Base-by-base conservation (phyloP, 2,329 filamentous ascomycete genomes). In the Aspergillus tubingensis region DNA sequence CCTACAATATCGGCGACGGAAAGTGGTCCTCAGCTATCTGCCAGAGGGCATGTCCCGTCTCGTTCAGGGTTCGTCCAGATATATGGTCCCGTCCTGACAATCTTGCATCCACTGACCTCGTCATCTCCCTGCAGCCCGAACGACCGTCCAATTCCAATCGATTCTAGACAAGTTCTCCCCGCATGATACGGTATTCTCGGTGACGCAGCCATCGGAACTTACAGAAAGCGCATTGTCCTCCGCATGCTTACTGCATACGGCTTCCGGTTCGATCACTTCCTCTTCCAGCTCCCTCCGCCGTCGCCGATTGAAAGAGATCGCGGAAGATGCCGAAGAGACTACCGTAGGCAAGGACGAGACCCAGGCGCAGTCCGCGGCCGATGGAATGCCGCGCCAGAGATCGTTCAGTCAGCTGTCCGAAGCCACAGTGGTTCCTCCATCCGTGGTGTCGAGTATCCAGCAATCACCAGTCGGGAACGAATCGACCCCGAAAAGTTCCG, bases 11-110 rank as follows among this genome's bases (percentile, higher is more conserved):
- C 85, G 94, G 59, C 88, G 93, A 73, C 87, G 92, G 73, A 97
- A 92, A 77, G 90, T 98, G 52, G 80, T 99, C 62, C 85, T 99
- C 76, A 97, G 95, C 80, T 96, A 95, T 75, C 85, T 96, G 63
- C 95, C 94, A 1, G 91, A 96, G 62, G 91, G 89, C 61, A 94
- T 93, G 66, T 98, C 95, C 64, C 86, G 95, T 70, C 82, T 99
- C 58, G 82, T 99, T 57, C 91, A 96, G 90, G 95, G 95, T 96
- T 27, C 7, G 25, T 27, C 25, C 25, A 27, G 25, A 27, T 27
- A 27, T 27, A 27, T 8, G 2, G 25, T 27, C 25, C 25, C 25
- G 2, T 27, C 25, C 25, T 27, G 25, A 27, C 25, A 27, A 27
- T 27, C 25, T 0, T 27, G 7, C 25, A 27, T 27, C 25, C 25